Evolutionary conservation across 2,329 filamentous ascomycete species (phyloP), one percentile per base, ranked within the genome.

Genomic region (Knoxdaviesia capensis): DNA sequence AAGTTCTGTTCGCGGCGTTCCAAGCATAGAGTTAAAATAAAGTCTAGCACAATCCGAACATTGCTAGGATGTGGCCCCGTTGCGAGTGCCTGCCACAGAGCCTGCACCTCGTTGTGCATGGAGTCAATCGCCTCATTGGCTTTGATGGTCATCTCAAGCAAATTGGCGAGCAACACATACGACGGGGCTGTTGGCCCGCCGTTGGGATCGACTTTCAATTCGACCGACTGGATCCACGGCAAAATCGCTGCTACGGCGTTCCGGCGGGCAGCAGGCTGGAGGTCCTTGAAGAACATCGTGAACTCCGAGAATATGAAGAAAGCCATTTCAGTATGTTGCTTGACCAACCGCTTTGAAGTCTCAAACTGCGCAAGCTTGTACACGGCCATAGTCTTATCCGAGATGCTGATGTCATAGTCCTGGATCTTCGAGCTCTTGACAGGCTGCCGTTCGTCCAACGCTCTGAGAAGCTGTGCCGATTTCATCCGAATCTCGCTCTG

Each of bases 291-390:
- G 55, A 92, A 92, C 41, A 80, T 68, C 0, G 86, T 88, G 50
- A 94, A 94, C 53, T 98, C 88, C 0, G 90, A 96, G 55, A 98
- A 94, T 41, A 98, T 80, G 44, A 87, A 75, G 52, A 96, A 94
- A 0, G 88, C 87, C 36, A 94, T 62, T 49, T 94, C 86, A 0
- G 82, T 74, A 55, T 98, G 84, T 48, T 92, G 83, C 52, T 83
- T 84, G 1, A 87, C 82, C 35, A 98, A 69, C 20, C 87, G 72
- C 52, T 88, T 86, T 0, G 90, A 96, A 28, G 93, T 92, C 54
- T 96, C 88, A 49, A 94, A 96, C 54, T 98, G 90, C 0, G 92
- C 90, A 38, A 92, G 68, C 60, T 98, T 98, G 61, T 96, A 98
- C 3, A 98, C 88, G 0, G 88, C 87, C 49, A 93, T 93, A 0